Base-by-base conservation (phyloP, 2,329 filamentous ascomycete genomes). In the Aspergillus novofumigatus region DNA sequence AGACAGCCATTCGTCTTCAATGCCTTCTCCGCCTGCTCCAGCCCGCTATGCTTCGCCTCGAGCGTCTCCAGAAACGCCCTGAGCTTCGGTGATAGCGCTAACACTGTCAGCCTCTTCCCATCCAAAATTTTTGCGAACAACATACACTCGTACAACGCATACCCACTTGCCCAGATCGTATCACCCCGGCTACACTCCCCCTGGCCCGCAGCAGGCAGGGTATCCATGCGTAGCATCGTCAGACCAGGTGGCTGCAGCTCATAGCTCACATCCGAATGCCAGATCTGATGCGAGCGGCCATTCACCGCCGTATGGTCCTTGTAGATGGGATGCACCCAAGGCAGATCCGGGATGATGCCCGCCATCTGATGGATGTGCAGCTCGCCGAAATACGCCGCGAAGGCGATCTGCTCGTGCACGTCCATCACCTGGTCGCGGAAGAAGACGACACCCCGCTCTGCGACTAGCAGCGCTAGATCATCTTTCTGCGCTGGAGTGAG, bases 361-460 rank as follows among this genome's bases (percentile, higher is more conserved):
- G 25, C 62, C 60, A 51, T 58, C 42, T n/a, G 55, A 20, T 69
- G 64, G 38, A 67, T 59, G 44, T 69, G 67, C 47, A 67, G 53
- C 7, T 45, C 56, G 9, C 70, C 70, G 55, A 70, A 71, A 41
- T 68, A 69, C 26, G 62, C 57, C 8, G 64, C 68, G 28, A 82
- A 68, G 29, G 69, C 67, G 25, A 78, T 76, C 35, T 64, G 60
- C 44, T 58, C 41, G 11, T 64, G 54, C 1, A 56, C 56, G 4
- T 56, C 56, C 25, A 87, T 63, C 49, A 76, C 73, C 65, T 86
- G 84, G 60, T 85, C 73, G 20, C 85, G 74, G 67, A 87, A 81
- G 66, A 86, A 86, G 4, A 86, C 83, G 2, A 86, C 83, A 35
- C 81, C 83, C 25, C 84, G 71, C 70, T 86, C 83, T 0, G 83